A percentile compares a stretch with the other conserved stretches of the same genome.
Conservation (phyloP, 371 early-diverging fungal genomes). For the Gilbertella persicaria region DNA sequence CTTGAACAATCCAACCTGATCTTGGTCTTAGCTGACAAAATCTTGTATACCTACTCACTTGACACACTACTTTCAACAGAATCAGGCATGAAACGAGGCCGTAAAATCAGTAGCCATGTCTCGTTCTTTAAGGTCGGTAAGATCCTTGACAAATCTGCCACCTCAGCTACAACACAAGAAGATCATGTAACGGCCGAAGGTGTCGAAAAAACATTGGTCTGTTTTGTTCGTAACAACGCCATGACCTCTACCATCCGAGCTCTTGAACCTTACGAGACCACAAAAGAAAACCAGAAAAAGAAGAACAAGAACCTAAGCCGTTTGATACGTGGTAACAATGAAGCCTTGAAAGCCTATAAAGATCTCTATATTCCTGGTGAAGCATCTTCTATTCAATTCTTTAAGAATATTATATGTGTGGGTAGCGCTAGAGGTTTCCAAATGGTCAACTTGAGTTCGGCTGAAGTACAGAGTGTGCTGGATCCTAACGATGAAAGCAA, state of each 20-base stretch:
- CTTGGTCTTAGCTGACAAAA: constrained; percentile 83
- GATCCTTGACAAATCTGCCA: constrained; percentile 64
- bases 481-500: constrained; percentile 48
- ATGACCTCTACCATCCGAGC: constrained; percentile 76
- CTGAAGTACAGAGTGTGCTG: constrained; percentile 64
- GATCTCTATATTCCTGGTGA: constrained; percentile 94
- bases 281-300: constrained; percentile 50
- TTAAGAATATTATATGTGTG: constrained; percentile 86
- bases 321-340: constrained; percentile 55
- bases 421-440: constrained; percentile 95
- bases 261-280: constrained; percentile 67
- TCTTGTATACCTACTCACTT: constrained; percentile 73
- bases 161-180: constrained; percentile 37
- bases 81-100: constrained; percentile 48
- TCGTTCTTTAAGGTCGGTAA: constrained; percentile 90
- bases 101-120: constrained; percentile 77
- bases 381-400: constrained; percentile 81
- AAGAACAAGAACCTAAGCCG: constrained; percentile 46
- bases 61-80: constrained; percentile 62
- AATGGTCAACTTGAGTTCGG: constrained; percentile 82
- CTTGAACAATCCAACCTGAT: constrained; percentile 73
- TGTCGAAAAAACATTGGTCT: constrained; percentile 71
- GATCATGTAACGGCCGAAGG: constrained; percentile 12
- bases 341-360: constrained; percentile 68
- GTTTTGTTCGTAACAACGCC: constrained; percentile 71